phyloP scores from a whole-genome alignment of 2,329 filamentous ascomycete genomes.

The Periconia sp. region DNA sequence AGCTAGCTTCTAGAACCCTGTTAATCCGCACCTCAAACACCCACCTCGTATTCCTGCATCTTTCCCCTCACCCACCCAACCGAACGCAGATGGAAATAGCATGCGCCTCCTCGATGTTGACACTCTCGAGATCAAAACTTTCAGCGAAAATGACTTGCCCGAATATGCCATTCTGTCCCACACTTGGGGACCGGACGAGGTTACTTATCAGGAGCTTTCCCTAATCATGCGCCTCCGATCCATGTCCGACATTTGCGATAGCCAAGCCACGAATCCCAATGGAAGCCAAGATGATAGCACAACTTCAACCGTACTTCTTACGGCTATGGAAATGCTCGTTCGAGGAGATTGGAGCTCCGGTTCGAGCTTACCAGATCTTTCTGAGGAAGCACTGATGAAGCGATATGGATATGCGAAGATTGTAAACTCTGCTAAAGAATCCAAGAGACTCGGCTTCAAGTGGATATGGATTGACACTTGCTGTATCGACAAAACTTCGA shows the following conservation, averaged over 20 bases:
- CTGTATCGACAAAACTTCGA: constrained; percentile 31
- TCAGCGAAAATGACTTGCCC: constrained; percentile 27
- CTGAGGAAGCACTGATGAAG: constrained; percentile 21
- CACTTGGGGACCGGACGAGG: constrained; percentile 25
- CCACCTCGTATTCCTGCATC: too few species aligned
- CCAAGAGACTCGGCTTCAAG: constrained; percentile 14
- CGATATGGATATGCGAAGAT: constrained; percentile 25
- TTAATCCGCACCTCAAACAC: too few species aligned
- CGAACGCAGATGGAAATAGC: too few species aligned
- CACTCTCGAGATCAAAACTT: constrained; percentile 26
- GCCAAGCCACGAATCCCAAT: background rate
- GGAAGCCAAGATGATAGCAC: background rate
- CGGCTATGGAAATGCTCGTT: constrained; percentile 26
- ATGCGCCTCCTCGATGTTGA: constrained; percentile 35
- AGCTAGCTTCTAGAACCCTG: too few species aligned
- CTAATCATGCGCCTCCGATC: constrained; percentile 22
- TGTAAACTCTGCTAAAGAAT: constrained; percentile 19
- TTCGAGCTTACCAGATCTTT: constrained; percentile 8
- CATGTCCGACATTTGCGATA: constrained; percentile 10
- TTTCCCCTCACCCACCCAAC: too few species aligned
- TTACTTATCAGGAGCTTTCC: constrained; percentile 24
- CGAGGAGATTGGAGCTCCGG: constrained; percentile 16
- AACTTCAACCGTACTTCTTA: constrained; percentile 18
- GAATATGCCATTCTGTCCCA: constrained; percentile 31
- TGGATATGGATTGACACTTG: constrained; percentile 35